phyloP scores from a whole-genome alignment of 495 filamentous ascomycete genomes.

The Pseudomonodictys pantanalensis region DNA sequence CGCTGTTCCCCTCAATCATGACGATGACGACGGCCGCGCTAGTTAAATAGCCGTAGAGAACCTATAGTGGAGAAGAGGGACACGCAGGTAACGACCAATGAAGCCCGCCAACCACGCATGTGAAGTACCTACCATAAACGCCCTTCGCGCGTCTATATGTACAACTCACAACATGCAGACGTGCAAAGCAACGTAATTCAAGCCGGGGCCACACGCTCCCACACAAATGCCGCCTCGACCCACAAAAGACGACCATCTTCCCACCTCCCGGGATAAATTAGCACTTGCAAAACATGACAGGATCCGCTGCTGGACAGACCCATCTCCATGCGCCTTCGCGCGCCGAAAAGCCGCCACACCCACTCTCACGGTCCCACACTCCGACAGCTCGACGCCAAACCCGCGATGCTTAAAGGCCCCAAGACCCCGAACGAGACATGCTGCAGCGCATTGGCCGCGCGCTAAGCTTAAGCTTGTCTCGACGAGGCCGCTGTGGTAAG shows the following conservation, averaged over 20 bases:
- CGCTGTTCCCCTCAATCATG: slow-evolving; percentile 5
- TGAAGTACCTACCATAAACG: background rate
- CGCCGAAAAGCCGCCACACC: background rate
- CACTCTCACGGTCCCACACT: background rate
- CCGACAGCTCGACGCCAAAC: background rate
- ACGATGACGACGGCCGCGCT: background rate
- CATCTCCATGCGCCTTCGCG: background rate
- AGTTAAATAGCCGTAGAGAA: background rate
- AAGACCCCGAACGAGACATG: background rate
- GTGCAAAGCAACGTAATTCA: too few species aligned
- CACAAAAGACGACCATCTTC: too few species aligned
- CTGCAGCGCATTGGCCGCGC: slow-evolving; percentile 19
- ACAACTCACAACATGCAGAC: too few species aligned
- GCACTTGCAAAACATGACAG: too few species aligned
- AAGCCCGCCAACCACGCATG: background rate
- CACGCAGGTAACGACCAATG: background rate
- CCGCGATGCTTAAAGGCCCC: slow-evolving; percentile 2
- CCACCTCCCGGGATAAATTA: too few species aligned
- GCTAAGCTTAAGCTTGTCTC: slow-evolving; percentile 33
- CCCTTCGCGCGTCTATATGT: background rate
- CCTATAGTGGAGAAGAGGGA: background rate
- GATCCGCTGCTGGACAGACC: background rate
- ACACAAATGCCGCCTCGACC: too few species aligned
- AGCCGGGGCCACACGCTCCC: too few species aligned
- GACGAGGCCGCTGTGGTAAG: slow-evolving; percentile 11